Evolutionary conservation across 2,329 filamentous ascomycete species (phyloP).

Genomic region (Alternaria arborescens): DNA sequence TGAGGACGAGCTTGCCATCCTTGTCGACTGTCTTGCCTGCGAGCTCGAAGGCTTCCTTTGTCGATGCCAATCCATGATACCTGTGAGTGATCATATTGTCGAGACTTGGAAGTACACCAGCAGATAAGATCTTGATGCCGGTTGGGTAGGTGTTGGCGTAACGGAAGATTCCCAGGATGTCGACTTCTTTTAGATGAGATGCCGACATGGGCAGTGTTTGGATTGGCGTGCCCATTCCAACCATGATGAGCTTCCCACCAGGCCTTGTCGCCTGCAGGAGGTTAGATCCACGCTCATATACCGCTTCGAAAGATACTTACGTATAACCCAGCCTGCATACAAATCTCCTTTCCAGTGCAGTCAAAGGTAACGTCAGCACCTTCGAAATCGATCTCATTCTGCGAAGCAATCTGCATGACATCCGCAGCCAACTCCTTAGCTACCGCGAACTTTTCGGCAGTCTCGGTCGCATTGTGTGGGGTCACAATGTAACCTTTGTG

Average conservation of each 20-base stretch:
- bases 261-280: conserved; percentile 52
- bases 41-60: conserved; percentile 61
- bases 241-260: conserved; percentile 63
- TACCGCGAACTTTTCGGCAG: conserved; percentile 42
- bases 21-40: conserved; percentile 62
- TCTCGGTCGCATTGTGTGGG: conserved; percentile 35
- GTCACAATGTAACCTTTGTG: conserved; percentile 50
- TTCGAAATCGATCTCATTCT: conserved; percentile 49
- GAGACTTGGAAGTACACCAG: conserved; percentile 59
- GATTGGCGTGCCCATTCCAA: conserved; percentile 65
- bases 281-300: conserved; percentile 20
- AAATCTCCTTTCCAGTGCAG: conserved; percentile 54
- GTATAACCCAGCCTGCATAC: conserved; percentile 54
- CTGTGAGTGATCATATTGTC: conserved; percentile 64
- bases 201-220: conserved; percentile 64
- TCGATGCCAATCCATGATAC: conserved; percentile 57
- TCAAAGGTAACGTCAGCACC: conserved; percentile 54
- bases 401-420: conserved; percentile 48
- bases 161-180: conserved; percentile 66
- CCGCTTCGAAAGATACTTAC: conserved; percentile 35
- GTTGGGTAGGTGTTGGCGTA: conserved; percentile 64
- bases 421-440: conserved; percentile 50
- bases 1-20: conserved; percentile 61
- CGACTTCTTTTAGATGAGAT: conserved; percentile 64
- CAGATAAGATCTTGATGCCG: conserved; percentile 62